Percentiles rank a stretch among this genome's conserved stretches.
These are phyloP conservation scores for Xylaria sp. DNA, from an alignment of 2,329 filamentous ascomycete species.

Conservation along the genomic window DNA sequence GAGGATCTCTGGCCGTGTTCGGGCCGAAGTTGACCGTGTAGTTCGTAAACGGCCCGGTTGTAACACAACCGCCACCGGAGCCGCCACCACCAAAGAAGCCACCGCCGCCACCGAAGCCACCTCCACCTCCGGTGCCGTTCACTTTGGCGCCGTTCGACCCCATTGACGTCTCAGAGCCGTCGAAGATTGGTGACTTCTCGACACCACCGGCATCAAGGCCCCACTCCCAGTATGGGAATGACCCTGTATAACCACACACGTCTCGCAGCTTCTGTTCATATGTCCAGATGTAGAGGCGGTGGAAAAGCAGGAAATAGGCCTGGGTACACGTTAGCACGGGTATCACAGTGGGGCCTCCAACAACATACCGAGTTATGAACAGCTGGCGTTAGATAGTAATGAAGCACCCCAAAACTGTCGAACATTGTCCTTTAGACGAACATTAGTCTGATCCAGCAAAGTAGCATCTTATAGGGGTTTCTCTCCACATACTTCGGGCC, in stretches of 20 bases:
- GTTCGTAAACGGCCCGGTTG: constrained; percentile 58
- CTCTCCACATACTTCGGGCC: constrained; percentile 42
- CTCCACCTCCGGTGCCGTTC: constrained; percentile 32
- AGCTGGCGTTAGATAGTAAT: constrained; percentile 46
- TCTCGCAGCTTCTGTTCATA: constrained; percentile 52
- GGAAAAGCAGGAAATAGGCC: constrained; percentile 54
- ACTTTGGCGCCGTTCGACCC: constrained; percentile 57
- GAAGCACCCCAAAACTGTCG: constrained; percentile 49
- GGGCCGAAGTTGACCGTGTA: constrained; percentile 56
- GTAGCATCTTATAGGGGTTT: too few species aligned
- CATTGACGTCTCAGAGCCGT: constrained; percentile 58
- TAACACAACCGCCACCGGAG: constrained; percentile 65
- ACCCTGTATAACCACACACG: constrained; percentile 52
- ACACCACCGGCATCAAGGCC: constrained; percentile 52
- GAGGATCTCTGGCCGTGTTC: constrained; percentile 46
- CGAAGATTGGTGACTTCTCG: constrained; percentile 57
- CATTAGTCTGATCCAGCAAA: constrained; percentile 5
- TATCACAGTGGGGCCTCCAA: not conserved
- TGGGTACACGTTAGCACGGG: constrained; percentile 16
- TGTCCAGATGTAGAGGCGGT: constrained; percentile 52
- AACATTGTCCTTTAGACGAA: constrained; percentile 43
- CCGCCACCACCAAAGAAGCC: constrained; percentile 56
- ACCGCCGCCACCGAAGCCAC: constrained; percentile 30
- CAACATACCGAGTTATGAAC: constrained; percentile 49
- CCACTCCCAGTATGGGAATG: constrained; percentile 52